Evolutionary conservation across 179 eudicot genomes (phyloP).

Genomic region (Beta corolliflora): DNA sequence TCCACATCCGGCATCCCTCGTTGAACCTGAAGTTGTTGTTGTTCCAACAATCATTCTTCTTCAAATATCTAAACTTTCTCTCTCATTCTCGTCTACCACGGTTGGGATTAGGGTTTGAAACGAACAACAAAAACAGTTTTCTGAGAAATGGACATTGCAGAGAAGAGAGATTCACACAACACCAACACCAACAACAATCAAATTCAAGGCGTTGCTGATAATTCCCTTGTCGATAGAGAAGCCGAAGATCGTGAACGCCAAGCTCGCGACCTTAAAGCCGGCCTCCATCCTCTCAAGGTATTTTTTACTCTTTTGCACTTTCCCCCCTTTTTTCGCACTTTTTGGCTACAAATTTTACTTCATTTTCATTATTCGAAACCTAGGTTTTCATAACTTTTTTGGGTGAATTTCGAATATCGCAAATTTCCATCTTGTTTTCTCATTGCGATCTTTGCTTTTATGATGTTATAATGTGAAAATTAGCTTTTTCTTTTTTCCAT

Average conservation of each 20-base stretch:
- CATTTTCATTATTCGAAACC: not conserved
- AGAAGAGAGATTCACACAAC: slow-evolving; percentile 47
- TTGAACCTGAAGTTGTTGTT: too few species aligned
- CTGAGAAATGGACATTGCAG: slow-evolving; percentile 32
- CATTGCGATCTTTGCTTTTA: too few species aligned
- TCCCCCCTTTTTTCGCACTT: not conserved
- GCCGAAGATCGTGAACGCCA: slow-evolving; percentile 72
- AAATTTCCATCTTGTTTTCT: too few species aligned
- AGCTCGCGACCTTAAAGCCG: slow-evolving; percentile 77
- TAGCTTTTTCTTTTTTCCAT: too few species aligned
- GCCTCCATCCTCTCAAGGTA: slow-evolving; percentile 82
- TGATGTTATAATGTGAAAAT: too few species aligned
- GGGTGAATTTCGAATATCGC: too few species aligned
- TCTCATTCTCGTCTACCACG: not conserved
- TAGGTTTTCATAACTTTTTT: too few species aligned
- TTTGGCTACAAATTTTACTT: not conserved
- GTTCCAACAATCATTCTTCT: not conserved
- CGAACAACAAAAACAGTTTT: not conserved
- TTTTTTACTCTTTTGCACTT: slow-evolving; percentile 1
- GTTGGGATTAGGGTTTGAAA: slow-evolving; percentile 20
- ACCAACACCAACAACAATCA: slow-evolving; percentile 17
- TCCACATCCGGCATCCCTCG: too few species aligned
- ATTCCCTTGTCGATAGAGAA: slow-evolving; percentile 34
- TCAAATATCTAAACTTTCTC: too few species aligned
- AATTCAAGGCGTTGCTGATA: slow-evolving; percentile 25